Base-by-base conservation (phyloP, 139 green algal genomes). In the Volvox africanus region DNA sequence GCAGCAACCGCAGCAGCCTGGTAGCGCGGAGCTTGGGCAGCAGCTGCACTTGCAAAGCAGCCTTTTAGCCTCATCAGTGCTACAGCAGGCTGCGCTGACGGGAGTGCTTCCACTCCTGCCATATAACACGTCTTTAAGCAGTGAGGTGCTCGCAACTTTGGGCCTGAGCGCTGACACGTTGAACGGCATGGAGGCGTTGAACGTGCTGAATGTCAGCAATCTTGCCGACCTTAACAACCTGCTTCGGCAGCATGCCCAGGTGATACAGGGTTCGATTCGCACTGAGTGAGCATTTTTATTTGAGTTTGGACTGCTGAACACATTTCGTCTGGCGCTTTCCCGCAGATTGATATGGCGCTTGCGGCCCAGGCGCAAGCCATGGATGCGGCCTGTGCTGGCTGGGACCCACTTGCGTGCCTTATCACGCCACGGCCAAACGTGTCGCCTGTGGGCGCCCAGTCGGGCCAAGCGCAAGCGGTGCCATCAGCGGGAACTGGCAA, bases 361-460 rank as follows among this genome's bases (percentile, higher is more conserved):
- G 87, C 87, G 33, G 87, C 76, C 22, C 87, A 91, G 61, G 76
- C 76, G 76, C 87, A 91, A 28, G 87, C 87, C 13, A 80, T 91
- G 61, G 76, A 86, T 61, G 73, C 50, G 0, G 85, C 85, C 0
- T 26, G 44, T 2, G 75, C 86, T 0, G 75, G 75, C 55, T 91
- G 87, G 87, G 87, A 91, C 19, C 87, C 87, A 35, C 76, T 91
- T 12, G 87, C 87, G 35, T 91, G 87, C 55, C 76, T 91, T 0
- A 91, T 91, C 12, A 91, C 87, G 24, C 87, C 87, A 24, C 75
- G 87, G 37, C 71, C 86, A 2, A 90, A 90, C 55, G 73, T 83
- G 5, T 84, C 86, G 32, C 86, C 86, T 14, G 30, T 44, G 21
- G 50, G 50, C 18, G 50, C 26, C 9, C 50, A 21, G 3, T 9